phyloP scores from a whole-genome alignment of 768 basidiomycete species.

The Arthromyces matolae region DNA sequence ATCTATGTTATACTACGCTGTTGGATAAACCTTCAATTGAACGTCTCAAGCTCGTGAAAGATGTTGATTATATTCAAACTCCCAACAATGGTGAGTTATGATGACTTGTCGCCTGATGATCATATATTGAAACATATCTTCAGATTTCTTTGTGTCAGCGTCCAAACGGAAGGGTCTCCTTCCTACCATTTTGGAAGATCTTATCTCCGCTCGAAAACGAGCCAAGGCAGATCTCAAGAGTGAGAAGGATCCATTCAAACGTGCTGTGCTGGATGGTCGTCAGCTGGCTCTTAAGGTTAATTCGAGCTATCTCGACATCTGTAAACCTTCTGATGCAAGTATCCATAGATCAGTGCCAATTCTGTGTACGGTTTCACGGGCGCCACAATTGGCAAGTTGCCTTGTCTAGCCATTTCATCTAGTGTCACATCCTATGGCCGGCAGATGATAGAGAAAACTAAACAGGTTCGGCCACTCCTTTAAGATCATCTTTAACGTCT shows the following conservation, averaged over 20 bases:
- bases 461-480: conserved; percentile 49
- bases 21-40: conserved; percentile 78
- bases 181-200: conserved; percentile 89
- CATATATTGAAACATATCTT: neutral
- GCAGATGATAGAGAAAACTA: conserved; percentile 98
- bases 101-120: neutral
- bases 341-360: conserved; percentile 86
- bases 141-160: conserved; percentile 83
- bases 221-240: conserved; percentile 96
- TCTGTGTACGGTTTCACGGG: conserved; percentile 99
- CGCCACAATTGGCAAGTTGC: conserved; percentile 94
- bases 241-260: conserved; percentile 94
- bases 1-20: conserved; percentile 97
- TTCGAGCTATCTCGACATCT: neutral
- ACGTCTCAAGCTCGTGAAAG: conserved; percentile 71
- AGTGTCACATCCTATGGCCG: conserved; percentile 95
- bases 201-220: conserved; percentile 89
- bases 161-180: conserved; percentile 81
- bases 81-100: conserved; percentile 79
- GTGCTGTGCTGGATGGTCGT: conserved; percentile 95
- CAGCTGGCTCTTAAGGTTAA: conserved; percentile 92
- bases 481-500: neutral
- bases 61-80: conserved; percentile 89
- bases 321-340: neutral
- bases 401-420: conserved; percentile 94